phyloP scores from a whole-genome alignment of 2,329 filamentous ascomycete genomes.

The Septoria linicola region DNA sequence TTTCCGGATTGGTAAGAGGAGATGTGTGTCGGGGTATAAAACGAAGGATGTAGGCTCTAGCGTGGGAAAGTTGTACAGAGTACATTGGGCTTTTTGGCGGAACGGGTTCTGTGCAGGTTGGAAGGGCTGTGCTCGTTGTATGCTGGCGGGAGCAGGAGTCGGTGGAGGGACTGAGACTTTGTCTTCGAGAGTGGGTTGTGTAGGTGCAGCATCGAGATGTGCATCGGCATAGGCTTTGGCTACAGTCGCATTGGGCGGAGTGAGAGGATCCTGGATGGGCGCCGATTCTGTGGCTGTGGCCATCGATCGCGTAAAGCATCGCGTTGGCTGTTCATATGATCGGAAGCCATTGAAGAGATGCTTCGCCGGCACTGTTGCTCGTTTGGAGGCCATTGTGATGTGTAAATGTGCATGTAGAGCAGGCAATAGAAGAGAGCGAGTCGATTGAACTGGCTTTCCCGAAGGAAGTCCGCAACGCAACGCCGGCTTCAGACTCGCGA shows the following conservation, averaged over 20 bases:
- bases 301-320: slow-evolving; percentile 54
- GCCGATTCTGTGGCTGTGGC: slow-evolving; percentile 44
- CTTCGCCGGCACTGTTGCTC: slow-evolving; percentile 41
- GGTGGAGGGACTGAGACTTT: slow-evolving; percentile 22
- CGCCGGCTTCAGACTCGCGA: no score
- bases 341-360: slow-evolving; percentile 34
- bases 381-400: slow-evolving; percentile 42
- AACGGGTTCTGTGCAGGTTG: slow-evolving; percentile 42
- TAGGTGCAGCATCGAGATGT: slow-evolving; percentile 37
- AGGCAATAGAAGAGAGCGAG: not conserved
- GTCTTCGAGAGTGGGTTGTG: slow-evolving; percentile 25
- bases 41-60: slow-evolving; percentile 80
- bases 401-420: not conserved
- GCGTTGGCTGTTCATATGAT: slow-evolving; percentile 23
- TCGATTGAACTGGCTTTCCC: slow-evolving; percentile 4
- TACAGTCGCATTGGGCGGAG: slow-evolving; percentile 39
- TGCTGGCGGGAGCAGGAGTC: slow-evolving; percentile 20
- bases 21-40: slow-evolving; percentile 76
- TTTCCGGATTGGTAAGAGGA: slow-evolving; percentile 80
- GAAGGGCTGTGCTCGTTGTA: slow-evolving; percentile 20
- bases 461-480: slow-evolving; percentile 17
- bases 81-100: slow-evolving; percentile 69
- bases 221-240: slow-evolving; percentile 39
- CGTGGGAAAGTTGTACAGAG: slow-evolving; percentile 84
- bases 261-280: no score